Base-by-base conservation (phyloP, 352 stramenopile species). In the Globisporangium middletonii region DNA sequence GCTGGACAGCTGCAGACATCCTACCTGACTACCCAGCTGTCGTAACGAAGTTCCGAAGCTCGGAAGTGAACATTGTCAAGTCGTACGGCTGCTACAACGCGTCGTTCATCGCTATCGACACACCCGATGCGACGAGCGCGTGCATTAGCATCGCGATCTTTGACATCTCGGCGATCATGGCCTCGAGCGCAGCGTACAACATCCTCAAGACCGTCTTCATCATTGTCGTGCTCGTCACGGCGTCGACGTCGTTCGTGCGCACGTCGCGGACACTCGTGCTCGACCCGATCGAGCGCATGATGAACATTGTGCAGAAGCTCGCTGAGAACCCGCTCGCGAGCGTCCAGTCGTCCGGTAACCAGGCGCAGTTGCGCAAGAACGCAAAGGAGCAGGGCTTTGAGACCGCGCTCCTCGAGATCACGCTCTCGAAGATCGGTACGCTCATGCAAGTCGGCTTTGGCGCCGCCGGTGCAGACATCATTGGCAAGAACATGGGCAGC, bases 271-370 rank as follows among this genome's bases (percentile, higher is more conserved):
- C 78, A 27, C 79, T 96, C 41, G 86, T 97, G 23, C 79, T 96
- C 15, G 74, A 95, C 47, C 89, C 88, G 1, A 96, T 96, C 48
- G 88, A 97, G 61, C 88, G 90, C 44, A 97, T 97, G 89, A 95
- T 96, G 72, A 68, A 72, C 35, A 87, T 95, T 26, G 86, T 97
- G 7, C 82, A 95, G 54, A 84, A 89, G 28, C 73, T 97, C 5
- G 87, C 88, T 0, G 86, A 92, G 57, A 96, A 97, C 43, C 89
- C 88, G 7, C 65, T 96, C 12, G 78, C 84, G n/a, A 92, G 79
- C 59, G 79, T 96, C 26, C 81, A 93, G 56, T 78, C 70, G 19
- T 76, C 81, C 0, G 71, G 65, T 5, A 65, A 86, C 49, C 73
- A 85, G 5, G 74, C 73, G n/a, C 64, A 89, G 50, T 83, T 91